phyloP scores from a whole-genome alignment of 768 basidiomycete species.

The Podaxis sp. region DNA sequence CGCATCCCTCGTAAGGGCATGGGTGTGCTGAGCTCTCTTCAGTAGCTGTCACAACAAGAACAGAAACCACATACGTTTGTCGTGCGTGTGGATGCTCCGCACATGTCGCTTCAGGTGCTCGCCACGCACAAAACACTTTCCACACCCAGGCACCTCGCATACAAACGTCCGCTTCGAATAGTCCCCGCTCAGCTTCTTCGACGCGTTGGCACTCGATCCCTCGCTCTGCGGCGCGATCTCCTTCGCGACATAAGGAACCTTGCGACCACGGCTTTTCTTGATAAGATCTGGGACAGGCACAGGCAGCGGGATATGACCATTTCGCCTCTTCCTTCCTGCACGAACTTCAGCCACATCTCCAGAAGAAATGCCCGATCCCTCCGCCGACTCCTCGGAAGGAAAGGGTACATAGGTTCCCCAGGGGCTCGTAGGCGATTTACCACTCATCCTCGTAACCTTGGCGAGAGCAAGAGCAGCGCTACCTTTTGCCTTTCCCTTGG shows the following conservation, averaged over 20 bases:
- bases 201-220: conserved; percentile 4
- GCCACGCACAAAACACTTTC: conserved; percentile 75
- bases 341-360: conserved; percentile 3
- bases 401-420: conserved; percentile 10
- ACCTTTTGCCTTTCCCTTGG: conserved; percentile 33
- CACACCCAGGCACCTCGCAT: conserved; percentile 71
- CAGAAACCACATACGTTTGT: conserved; percentile 64
- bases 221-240: conserved; percentile 9
- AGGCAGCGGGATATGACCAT: conserved; percentile 40
- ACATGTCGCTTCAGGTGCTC: conserved; percentile 86
- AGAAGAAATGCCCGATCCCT: not conserved
- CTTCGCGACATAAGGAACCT: conserved; percentile 45
- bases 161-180: conserved; percentile 50
- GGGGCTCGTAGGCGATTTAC: conserved; percentile 17
- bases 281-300: conserved; percentile 61
- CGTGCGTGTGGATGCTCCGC: conserved; percentile 77
- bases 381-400: not conserved
- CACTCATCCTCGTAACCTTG: conserved; percentile 26
- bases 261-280: conserved; percentile 62
- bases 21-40: conserved; percentile 41
- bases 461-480: conserved; percentile 35
- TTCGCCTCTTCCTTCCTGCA: conserved; percentile 27
- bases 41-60: not conserved
- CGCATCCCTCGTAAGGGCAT: conserved; percentile 66
- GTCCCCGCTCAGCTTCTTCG: conserved; percentile 18